Conservation (phyloP, 2,329 filamentous ascomycete genomes). For the Bisporella sp. region DNA sequence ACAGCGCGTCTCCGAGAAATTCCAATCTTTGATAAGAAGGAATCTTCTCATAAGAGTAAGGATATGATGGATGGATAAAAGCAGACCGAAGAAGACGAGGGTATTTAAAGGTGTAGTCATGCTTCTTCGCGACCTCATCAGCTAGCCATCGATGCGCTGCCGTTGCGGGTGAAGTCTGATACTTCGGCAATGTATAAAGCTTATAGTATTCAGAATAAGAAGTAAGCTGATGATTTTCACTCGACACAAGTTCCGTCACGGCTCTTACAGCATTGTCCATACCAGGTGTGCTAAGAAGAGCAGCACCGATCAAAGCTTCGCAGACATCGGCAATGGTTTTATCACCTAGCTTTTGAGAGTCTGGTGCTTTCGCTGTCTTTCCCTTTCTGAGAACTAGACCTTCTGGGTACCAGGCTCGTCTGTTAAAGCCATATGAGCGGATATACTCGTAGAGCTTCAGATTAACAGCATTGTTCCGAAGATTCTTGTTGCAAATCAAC, state of each 20-base stretch:
- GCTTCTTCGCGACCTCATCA: conserved; percentile 47
- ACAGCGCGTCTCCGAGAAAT: conserved; percentile 82
- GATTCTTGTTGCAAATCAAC: conserved; percentile 83
- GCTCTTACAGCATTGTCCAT: conserved; percentile 54
- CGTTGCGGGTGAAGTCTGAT: conserved; percentile 56
- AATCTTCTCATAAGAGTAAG: conserved; percentile 65
- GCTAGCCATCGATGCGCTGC: conserved; percentile 65
- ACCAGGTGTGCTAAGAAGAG: conserved; percentile 46
- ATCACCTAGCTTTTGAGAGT: conserved; percentile 65
- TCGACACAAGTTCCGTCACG: conserved; percentile 58
- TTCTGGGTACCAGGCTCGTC: conserved; percentile 78
- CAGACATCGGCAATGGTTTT: conserved; percentile 94
- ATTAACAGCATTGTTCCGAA: conserved; percentile 69
- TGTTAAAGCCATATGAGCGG: conserved; percentile 74
- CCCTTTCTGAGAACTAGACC: conserved; percentile 67
- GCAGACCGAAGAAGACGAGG: conserved; percentile 75
- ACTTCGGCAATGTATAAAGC: conserved; percentile 61
- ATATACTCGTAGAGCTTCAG: conserved; percentile 67
- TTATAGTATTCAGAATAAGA: conserved; percentile 67
- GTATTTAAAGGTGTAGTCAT: conserved; percentile 63
- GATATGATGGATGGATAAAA: conserved; percentile 82
- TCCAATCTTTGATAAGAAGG: conserved; percentile 88
- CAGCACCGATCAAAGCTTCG: conserved; percentile 87
- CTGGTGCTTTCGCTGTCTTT: conserved; percentile 50
- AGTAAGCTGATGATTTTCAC: conserved; percentile 60